These are phyloP conservation scores for Chloris gayana DNA, from an alignment of 176 grass and related monocot species.

Conservation along the genomic window DNA sequence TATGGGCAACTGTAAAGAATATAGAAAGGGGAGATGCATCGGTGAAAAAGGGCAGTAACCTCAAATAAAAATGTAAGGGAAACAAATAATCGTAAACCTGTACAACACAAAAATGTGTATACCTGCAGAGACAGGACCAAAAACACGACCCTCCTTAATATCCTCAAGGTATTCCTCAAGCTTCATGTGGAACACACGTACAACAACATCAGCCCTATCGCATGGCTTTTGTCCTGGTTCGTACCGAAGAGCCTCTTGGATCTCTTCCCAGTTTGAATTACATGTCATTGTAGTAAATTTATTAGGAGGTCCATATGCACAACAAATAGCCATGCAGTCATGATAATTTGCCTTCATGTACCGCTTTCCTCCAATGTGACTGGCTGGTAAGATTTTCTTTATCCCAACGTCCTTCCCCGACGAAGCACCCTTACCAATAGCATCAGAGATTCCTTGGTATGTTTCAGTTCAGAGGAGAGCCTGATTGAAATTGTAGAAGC, in stretches of 20 bases:
- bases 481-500: neutral
- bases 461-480: neutral
- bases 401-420: neutral
- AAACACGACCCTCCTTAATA: neutral
- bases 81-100: no score
- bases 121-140: neutral
- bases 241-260: neutral
- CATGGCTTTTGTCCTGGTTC: neutral
- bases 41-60: no score
- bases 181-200: neutral
- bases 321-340: neutral
- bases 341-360: neutral
- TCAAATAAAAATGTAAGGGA: no score
- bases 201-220: neutral
- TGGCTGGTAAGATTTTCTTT: neutral
- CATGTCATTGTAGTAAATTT: neutral
- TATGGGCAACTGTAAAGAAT: neutral
- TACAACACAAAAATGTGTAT: no score
- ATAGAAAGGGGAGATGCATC: no score
- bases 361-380: neutral
- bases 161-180: neutral
- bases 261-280: neutral
- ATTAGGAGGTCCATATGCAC: neutral
- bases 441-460: neutral
- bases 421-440: neutral